Base-by-base conservation (phyloP, 1,284 basidiomycete genomes). In the Malassezia japonica region DNA sequence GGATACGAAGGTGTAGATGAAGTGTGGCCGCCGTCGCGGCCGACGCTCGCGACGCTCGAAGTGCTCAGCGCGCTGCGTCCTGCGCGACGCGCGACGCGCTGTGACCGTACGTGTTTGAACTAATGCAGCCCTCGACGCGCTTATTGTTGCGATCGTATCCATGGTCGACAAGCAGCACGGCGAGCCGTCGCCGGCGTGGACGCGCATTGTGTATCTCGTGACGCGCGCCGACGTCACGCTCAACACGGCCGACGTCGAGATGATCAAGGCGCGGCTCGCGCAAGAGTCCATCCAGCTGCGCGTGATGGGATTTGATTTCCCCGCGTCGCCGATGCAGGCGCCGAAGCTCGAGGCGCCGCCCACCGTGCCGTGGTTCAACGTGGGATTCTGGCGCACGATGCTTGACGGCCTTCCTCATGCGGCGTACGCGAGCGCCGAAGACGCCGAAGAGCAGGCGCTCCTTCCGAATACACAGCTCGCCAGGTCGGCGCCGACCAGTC, bases 341-440 rank as follows among this genome's bases (percentile, higher is more conserved):
- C 7, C 1, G n/a, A 44, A 37, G 37, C 7, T 20, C 7, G 32
- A 25, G 18, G 35, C 6, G 1, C 10, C 20, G 18, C 20, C 10
- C 24, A 23, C 28, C 1, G 23, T 27, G 7, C 6, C 27, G 15
- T 35, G 23, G 43, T 34, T 27, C 20, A 89, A 92, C 63, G 90
- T 95, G 75, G 72, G 72, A 25, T 90, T 91, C 67, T 91, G 77
- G 75, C 70, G 81, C 63, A 72, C 78, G 16, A 74, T 77, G 20
- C 75, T 92, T 20, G 74, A 76, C 23, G 72, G 67, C 8, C 47
- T 75, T 15, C 59, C 61, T 6, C 50, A 45, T 45, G 72, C 83
- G 1, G 68, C 87, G n/a, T 61, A 67, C 82, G 84, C 37, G 0
- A 58, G 62, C 13, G 61, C 62, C 9, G 49, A 48, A 1, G 48